Conservation (phyloP, 2,329 filamentous ascomycete genomes). For the Ophiostoma australiae region DNA sequence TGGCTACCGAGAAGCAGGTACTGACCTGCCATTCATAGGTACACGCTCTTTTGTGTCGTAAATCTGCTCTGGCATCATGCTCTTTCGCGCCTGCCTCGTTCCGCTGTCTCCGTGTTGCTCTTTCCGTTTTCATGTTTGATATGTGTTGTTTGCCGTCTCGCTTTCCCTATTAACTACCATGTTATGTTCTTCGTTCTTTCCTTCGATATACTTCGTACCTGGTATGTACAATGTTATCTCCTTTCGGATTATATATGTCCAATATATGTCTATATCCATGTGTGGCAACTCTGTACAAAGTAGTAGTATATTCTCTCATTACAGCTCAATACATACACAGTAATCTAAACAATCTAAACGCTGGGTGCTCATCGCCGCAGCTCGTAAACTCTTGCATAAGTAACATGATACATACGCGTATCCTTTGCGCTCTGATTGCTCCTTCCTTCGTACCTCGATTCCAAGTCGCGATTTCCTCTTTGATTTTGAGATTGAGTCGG, state of each 20-base stretch:
- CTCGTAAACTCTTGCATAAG: not conserved
- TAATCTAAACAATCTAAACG: not conserved
- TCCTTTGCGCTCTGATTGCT: not conserved
- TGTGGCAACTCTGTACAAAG: not conserved
- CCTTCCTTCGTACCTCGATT: not conserved
- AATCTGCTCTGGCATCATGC: not conserved
- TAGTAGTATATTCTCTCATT: too few relatives aligned
- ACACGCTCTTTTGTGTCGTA: not conserved
- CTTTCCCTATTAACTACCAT: not conserved
- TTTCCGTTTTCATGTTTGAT: not conserved
- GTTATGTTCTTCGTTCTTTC: not conserved
- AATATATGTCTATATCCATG: not conserved
- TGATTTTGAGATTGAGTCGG: not conserved
- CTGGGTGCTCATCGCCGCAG: not conserved
- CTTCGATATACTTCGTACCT: too few relatives aligned
- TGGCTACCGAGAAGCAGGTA: conserved; percentile 21
- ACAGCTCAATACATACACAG: not conserved
- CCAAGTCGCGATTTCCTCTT: not conserved
- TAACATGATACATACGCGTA: not conserved
- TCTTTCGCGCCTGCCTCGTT: conserved; percentile 19
- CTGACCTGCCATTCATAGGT: not conserved
- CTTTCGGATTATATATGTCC: not conserved
- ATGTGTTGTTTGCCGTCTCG: not conserved
- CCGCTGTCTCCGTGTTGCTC: conserved; percentile 17
- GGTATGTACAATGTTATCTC: not conserved